These are phyloP conservation scores for Candida maris DNA, from an alignment of 805 yeast genomes.

Conservation along the genomic window DNA sequence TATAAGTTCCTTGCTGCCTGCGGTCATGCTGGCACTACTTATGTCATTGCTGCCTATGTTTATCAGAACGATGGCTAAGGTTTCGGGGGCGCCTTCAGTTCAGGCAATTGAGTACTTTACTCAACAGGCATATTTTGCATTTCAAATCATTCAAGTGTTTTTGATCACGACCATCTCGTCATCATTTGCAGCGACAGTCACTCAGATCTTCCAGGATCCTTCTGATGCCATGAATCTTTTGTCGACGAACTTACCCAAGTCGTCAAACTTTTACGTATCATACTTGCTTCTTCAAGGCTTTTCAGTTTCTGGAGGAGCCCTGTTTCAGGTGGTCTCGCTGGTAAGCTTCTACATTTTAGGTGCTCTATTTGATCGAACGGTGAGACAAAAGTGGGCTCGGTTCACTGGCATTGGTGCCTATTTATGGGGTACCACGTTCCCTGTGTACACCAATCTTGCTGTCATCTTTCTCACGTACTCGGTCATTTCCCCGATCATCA, in stretches of 20 bases:
- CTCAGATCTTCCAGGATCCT: conserved; percentile 59
- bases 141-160: conserved; percentile 69
- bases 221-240: conserved; percentile 52
- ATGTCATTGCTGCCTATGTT: conserved; percentile 66
- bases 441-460: conserved; percentile 68
- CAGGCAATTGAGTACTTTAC: conserved; percentile 62
- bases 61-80: conserved; percentile 58
- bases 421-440: conserved; percentile 75
- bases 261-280: conserved; percentile 70
- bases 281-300: conserved; percentile 69
- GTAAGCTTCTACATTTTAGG: conserved; percentile 60
- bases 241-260: conserved; percentile 66
- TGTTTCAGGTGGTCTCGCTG: conserved; percentile 59
- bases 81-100: conserved; percentile 53
- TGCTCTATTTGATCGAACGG: conserved; percentile 53
- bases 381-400: conserved; percentile 63
- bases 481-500: conserved; percentile 77
- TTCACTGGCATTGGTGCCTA: conserved; percentile 50
- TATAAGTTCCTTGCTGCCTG: conserved; percentile 67
- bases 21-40: conserved; percentile 58
- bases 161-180: conserved; percentile 68
- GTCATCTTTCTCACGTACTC: conserved; percentile 66
- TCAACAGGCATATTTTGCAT: conserved; percentile 65
- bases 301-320: conserved; percentile 58
- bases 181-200: conserved; percentile 64